Evolutionary conservation across 352 stramenopile genomes (phyloP).

Genomic region (Phytophthora boehmeriae): DNA sequence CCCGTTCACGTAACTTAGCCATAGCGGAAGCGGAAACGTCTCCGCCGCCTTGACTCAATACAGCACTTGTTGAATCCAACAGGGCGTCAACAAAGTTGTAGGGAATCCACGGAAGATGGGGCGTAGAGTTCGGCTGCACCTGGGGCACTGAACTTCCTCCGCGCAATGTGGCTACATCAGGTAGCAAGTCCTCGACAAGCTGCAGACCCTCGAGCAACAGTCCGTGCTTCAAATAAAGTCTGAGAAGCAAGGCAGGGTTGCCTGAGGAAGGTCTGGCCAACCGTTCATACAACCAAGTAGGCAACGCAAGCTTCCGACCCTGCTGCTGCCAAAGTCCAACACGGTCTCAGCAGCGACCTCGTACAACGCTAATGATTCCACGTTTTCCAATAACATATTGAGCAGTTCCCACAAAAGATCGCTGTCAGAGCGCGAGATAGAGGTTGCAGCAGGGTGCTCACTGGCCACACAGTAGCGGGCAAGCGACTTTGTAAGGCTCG

Average conservation of each 20-base stretch:
- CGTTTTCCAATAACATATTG: slow-evolving; percentile 47
- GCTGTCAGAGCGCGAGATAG: slow-evolving; percentile 32
- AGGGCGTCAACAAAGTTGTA: slow-evolving; percentile 73
- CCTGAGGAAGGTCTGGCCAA: slow-evolving; percentile 42
- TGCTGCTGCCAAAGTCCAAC: slow-evolving; percentile 59
- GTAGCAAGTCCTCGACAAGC: slow-evolving; percentile 48
- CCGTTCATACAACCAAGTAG: slow-evolving; percentile 57
- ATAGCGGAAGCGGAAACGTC: slow-evolving; percentile 27
- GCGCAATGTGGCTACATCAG: slow-evolving; percentile 29
- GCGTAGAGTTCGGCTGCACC: slow-evolving; percentile 19
- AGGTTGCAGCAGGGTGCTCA: slow-evolving; percentile 31
- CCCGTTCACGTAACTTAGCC: slow-evolving; percentile 27
- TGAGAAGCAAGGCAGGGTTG: slow-evolving; percentile 64
- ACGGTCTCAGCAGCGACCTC: slow-evolving; percentile 64
- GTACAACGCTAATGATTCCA: slow-evolving; percentile 52
- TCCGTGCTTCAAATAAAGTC: slow-evolving; percentile 62
- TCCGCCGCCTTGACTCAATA: slow-evolving; percentile 31
- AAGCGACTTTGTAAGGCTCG: slow-evolving; percentile 66
- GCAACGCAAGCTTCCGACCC: slow-evolving; percentile 56
- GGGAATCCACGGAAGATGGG: slow-evolving; percentile 63
- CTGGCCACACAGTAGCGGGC: slow-evolving; percentile 68
- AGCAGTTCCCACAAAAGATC: slow-evolving; percentile 67
- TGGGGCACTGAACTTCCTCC: slow-evolving; percentile 24
- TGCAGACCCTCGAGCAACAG: slow-evolving; percentile 67
- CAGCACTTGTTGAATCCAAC: slow-evolving; percentile 51